A percentile compares a stretch with the other conserved stretches of the same genome.
Evolutionary conservation across 352 stramenopile species (phyloP).

Genomic region (Globisporangium camurandrum): DNA sequence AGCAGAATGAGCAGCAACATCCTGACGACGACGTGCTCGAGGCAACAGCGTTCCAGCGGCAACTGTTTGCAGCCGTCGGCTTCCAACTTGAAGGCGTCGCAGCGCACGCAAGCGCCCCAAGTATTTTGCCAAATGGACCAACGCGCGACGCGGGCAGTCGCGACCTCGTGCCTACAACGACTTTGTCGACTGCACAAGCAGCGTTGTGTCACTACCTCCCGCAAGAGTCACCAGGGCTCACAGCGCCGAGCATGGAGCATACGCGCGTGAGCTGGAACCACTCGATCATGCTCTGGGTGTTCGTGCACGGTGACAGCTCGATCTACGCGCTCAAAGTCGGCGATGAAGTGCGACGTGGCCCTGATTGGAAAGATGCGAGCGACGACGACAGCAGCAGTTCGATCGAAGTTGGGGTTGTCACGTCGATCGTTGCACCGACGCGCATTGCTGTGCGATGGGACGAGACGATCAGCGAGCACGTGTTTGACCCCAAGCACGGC

Average conservation of each 20-base stretch:
- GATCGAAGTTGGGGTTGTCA: constrained; percentile 28
- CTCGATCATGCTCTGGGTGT: constrained; percentile 74
- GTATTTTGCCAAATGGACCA: too few species aligned
- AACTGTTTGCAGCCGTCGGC: constrained; percentile 57
- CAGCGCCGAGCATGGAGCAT: constrained; percentile 18
- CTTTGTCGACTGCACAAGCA: too few species aligned
- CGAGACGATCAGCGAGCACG: constrained; percentile 22
- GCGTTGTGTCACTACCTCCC: constrained; percentile 24
- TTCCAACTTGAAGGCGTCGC: constrained; percentile 53
- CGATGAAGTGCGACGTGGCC: constrained; percentile 54
- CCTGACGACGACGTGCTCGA: constrained; percentile 27
- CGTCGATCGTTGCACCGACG: constrained; percentile 30
- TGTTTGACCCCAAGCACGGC: constrained; percentile 43
- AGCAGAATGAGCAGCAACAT: constrained; percentile 4
- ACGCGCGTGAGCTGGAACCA: constrained; percentile 55
- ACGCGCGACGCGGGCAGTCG: not conserved
- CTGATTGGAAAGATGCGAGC: constrained; percentile 28
- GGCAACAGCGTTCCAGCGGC: constrained; percentile 48
- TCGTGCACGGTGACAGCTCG: constrained; percentile 25
- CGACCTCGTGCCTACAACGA: not conserved
- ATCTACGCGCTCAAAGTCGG: constrained; percentile 60
- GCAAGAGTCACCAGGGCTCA: constrained; percentile 31
- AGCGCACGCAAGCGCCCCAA: constrained; percentile 13
- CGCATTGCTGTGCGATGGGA: constrained; percentile 51
- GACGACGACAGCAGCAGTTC: constrained; percentile 14